A percentile compares a stretch with the other conserved stretches of the same genome.
Evolutionary conservation across 2,329 filamentous ascomycete species (phyloP).

Genomic region (Macroventuria anomochaeta): DNA sequence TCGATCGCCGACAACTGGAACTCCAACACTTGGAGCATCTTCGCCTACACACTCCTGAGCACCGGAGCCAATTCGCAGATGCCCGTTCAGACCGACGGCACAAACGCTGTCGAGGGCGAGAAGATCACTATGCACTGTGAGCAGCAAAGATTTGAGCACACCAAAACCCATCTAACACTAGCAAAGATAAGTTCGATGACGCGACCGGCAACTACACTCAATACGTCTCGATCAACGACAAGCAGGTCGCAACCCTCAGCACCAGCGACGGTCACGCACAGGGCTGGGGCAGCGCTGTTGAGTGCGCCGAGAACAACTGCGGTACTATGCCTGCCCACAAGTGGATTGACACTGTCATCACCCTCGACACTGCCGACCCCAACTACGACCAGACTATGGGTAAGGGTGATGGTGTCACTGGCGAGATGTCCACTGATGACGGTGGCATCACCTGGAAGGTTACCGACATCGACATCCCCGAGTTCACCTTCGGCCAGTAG

Average conservation of each 20-base stretch:
- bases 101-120: conserved; percentile 35
- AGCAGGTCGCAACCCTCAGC: conserved; percentile 52
- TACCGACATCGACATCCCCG: conserved; percentile 43
- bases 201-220: conserved; percentile 52
- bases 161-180: not conserved
- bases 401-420: conserved; percentile 51
- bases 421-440: conserved; percentile 51
- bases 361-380: conserved; percentile 44
- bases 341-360: conserved; percentile 53
- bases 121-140: conserved; percentile 52
- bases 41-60: conserved; percentile 52
- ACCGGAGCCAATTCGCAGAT: conserved; percentile 41
- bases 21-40: conserved; percentile 51
- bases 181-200: conserved; percentile 50
- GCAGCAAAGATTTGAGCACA: not conserved
- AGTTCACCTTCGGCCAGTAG: conserved; percentile 26
- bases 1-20: conserved; percentile 48
- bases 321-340: conserved; percentile 51
- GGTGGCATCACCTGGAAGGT: conserved; percentile 55
- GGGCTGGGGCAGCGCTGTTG: conserved; percentile 55
- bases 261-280: conserved; percentile 53
- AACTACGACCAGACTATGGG: conserved; percentile 50
- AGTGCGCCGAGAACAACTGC: conserved; percentile 51
- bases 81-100: conserved; percentile 42
- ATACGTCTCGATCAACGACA: conserved; percentile 48